Evolutionary conservation across 768 basidiomycete species (phyloP).

Genomic region (Phaeotremella fagi): DNA sequence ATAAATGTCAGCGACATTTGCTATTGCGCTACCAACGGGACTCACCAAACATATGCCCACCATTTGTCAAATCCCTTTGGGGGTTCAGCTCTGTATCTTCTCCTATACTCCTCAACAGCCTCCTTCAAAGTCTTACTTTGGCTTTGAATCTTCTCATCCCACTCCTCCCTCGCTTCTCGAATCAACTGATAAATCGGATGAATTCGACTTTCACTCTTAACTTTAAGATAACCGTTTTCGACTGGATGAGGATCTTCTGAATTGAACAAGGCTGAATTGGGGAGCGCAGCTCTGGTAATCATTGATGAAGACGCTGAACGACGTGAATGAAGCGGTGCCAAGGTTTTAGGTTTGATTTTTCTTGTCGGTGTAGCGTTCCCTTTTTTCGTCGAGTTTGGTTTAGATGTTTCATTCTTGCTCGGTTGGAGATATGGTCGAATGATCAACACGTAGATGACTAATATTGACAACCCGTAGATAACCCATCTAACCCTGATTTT

Average conservation of each 20-base stretch:
- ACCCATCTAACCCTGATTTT: neutral
- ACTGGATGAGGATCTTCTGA: conserved; percentile 18
- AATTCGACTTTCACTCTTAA: conserved; percentile 28
- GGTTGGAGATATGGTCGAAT: neutral
- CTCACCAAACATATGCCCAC: conserved; percentile 43
- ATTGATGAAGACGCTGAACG: neutral
- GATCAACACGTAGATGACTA: neutral
- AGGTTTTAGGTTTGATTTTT: neutral
- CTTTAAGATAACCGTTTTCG: conserved; percentile 34
- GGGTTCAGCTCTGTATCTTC: conserved; percentile 27
- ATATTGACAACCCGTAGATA: neutral
- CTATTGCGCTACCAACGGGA: neutral
- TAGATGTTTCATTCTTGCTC: neutral
- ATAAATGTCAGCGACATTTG: neutral
- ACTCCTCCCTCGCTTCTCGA: conserved; percentile 28
- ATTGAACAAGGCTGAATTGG: neutral
- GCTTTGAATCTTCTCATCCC: conserved; percentile 34
- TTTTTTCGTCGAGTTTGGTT: neutral
- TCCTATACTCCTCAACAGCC: conserved; percentile 39
- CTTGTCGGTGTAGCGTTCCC: neutral
- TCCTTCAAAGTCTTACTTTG: conserved; percentile 36
- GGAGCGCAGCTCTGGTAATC: conserved; percentile 4
- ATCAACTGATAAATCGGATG: conserved; percentile 48
- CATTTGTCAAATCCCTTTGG: conserved; percentile 47
- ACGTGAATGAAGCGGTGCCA: neutral